A percentile compares a stretch with the other conserved stretches of the same genome.
These are phyloP conservation scores for Abortiporus biennis DNA, from an alignment of 1,284 basidiomycete genomes.

Conservation along the genomic window DNA sequence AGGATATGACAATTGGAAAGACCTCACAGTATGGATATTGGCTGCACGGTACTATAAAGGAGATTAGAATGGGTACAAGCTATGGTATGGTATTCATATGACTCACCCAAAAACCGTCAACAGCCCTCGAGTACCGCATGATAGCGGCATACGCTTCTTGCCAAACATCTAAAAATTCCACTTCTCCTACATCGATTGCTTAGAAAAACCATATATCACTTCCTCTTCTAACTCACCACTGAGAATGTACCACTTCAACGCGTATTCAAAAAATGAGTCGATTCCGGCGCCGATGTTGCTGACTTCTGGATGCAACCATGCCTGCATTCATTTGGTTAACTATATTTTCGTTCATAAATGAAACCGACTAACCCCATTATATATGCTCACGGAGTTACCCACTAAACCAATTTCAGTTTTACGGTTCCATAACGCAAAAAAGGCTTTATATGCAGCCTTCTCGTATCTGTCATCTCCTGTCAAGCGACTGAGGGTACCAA, in stretches of 20 bases:
- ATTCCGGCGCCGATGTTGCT: slow-evolving; percentile 87
- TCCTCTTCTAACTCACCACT: slow-evolving; percentile 65
- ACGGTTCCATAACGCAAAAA: slow-evolving; percentile 89
- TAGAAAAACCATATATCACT: slow-evolving; percentile 4
- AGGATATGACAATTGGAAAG: too few relatives aligned
- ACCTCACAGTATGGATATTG: slow-evolving; percentile 54
- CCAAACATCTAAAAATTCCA: slow-evolving; percentile 89
- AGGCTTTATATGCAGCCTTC: slow-evolving; percentile 77
- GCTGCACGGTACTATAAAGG: slow-evolving; percentile 65
- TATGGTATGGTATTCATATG: not conserved
- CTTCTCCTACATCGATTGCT: slow-evolving; percentile 55
- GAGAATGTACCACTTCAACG: slow-evolving; percentile 83
- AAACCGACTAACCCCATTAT: slow-evolving; percentile 53
- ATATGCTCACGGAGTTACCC: slow-evolving; percentile 83
- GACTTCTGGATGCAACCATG: slow-evolving; percentile 68
- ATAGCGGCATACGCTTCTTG: slow-evolving; percentile 84
- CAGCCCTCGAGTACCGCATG: slow-evolving; percentile 78
- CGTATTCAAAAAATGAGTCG: slow-evolving; percentile 93
- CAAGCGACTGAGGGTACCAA: slow-evolving; percentile 83
- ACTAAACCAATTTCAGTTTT: slow-evolving; percentile 77
- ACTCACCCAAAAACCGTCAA: slow-evolving; percentile 84
- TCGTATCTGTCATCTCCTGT: slow-evolving; percentile 87
- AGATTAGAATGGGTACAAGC: slow-evolving; percentile 5
- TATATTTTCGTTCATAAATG: not conserved
- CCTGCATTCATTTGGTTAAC: slow-evolving; percentile 32